Percentiles rank a stretch among this genome's conserved stretches.
phyloP scores from a whole-genome alignment of 164 flowering plant genomes.

The Vitis amurensis region DNA sequence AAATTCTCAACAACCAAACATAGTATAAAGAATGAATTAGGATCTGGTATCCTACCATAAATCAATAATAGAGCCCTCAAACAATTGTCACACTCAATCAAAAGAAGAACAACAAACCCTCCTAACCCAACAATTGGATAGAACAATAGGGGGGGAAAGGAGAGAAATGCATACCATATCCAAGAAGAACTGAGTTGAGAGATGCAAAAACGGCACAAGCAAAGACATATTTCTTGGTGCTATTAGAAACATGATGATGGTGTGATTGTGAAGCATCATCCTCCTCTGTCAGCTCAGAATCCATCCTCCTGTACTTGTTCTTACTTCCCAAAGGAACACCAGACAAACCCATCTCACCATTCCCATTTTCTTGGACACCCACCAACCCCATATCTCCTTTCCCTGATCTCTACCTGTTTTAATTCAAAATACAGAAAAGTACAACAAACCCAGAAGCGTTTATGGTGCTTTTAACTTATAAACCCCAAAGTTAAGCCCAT shows the following conservation, averaged over 20 bases:
- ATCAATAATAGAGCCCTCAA: background rate
- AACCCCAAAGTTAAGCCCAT: too few relatives aligned
- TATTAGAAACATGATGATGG: slow-evolving; percentile 23
- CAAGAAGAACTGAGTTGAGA: slow-evolving; percentile 74
- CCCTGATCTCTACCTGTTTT: background rate
- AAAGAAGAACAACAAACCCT: background rate
- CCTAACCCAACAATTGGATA: background rate
- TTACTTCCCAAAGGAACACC: slow-evolving; percentile 39
- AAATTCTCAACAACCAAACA: background rate
- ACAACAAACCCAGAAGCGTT: too few relatives aligned
- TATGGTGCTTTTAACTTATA: too few relatives aligned
- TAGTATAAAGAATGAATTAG: background rate
- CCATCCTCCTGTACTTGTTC: slow-evolving; percentile 68
- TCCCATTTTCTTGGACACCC: slow-evolving; percentile 49
- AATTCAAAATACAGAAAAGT: background rate
- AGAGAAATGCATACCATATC: slow-evolving; percentile 51
- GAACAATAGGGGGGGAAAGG: background rate
- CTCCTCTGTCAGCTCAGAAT: slow-evolving; percentile 36
- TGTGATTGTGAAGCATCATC: slow-evolving; percentile 22
- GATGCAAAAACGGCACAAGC: slow-evolving; percentile 80
- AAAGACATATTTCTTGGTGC: slow-evolving; percentile 54
- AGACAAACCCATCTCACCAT: slow-evolving; percentile 36
- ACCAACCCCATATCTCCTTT: slow-evolving; percentile 24
- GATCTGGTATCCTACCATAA: background rate
- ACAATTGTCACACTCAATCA: background rate